Evolutionary conservation across 306 rosid species (phyloP), one percentile per base, ranked within the genome.

Genomic region (Quercus gilva): DNA sequence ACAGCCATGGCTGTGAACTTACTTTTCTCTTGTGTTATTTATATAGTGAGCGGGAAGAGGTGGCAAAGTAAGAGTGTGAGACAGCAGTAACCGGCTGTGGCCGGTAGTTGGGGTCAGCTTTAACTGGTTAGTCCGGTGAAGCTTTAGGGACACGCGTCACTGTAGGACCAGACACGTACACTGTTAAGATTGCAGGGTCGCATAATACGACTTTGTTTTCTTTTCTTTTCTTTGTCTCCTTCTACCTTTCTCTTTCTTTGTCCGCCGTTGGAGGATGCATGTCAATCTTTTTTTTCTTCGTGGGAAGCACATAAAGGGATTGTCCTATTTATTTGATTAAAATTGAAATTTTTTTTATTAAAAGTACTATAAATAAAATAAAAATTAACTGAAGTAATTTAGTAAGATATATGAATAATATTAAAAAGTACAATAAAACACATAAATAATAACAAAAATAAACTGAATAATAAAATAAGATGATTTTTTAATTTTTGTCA

Each of bases 1-100:
- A 74, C 69, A 71, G 69, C 76, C 80, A 69, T 74, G 80, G 86
- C 53, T 21, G 74, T 41, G 64, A 31, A 33, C 21, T 61, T 25
- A 49, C 18, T 6, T 4, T 10, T 33, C 2, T 26, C 29, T 2
- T 12, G 53, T 12, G 1, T 5, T 11, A 64, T 29, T 29, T 63
- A 28, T 76, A 49, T 12, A 55, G 73, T 6, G 86, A 80, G 86
- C 73, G 77, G 84, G 80, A 79, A 75, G 69, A 4, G 15, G 17
- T 12, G 53, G 17, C 15, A 49, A 12, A 5, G 67, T 3, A 52
- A 14, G 65, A 6, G 74, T 4, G 75, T 2, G 51, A 23, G 17
- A 21, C 61, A 70, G 65, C 26, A 31, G 79, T 26, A 74, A 83
- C 80, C 49, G 86, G 83, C 77, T 78, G 51, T 23, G 4, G 13